These are phyloP conservation scores for Solanum pennellii DNA, from an alignment of 257 asterid species.

Conservation along the genomic window DNA sequence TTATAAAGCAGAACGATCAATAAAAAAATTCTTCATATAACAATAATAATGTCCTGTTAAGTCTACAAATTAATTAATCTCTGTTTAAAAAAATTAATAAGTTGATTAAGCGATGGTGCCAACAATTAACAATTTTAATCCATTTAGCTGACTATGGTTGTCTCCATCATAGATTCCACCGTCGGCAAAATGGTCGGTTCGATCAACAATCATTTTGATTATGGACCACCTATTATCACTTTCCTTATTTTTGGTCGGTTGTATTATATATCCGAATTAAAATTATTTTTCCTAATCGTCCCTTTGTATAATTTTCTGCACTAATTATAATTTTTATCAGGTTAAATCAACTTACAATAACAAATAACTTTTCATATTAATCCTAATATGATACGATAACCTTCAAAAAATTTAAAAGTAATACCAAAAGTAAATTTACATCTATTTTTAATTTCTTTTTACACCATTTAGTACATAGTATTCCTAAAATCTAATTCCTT, in stretches of 20 bases:
- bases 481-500: background rate
- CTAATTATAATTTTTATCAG: background rate
- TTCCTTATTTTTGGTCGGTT: constrained; percentile 37
- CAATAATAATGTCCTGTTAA: background rate
- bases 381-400: background rate
- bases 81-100: background rate
- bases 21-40: background rate
- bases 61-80: background rate
- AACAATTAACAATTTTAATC: background rate
- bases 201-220: constrained; percentile 23
- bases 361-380: background rate
- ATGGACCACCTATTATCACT: constrained; percentile 12
- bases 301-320: background rate
- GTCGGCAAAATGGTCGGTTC: constrained; percentile 29
- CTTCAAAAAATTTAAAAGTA: background rate
- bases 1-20: background rate
- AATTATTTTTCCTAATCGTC: background rate
- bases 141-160: background rate
- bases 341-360: background rate
- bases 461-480: background rate
- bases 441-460: background rate
- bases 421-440: background rate
- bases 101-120: background rate
- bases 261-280: background rate
- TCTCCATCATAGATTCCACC: background rate